Conservation (phyloP, 139 green algal genomes). For the Pseudopediastrum boryanum region DNA sequence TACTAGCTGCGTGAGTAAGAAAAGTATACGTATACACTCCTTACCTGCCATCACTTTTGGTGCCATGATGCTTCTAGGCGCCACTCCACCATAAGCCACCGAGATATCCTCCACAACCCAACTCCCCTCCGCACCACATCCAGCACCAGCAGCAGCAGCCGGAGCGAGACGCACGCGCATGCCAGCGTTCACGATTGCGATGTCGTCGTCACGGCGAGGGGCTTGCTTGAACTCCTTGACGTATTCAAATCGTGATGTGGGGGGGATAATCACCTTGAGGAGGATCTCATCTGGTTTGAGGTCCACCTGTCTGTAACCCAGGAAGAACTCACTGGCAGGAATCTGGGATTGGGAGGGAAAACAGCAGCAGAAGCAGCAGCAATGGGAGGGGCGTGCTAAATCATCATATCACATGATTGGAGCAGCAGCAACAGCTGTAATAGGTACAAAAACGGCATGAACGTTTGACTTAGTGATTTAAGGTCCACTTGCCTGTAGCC, state of each 20-base stretch:
- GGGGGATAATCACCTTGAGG: slow-evolving; percentile 73
- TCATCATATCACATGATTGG: too few relatives aligned
- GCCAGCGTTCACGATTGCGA: slow-evolving; percentile 95
- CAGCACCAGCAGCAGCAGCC: slow-evolving; percentile 24
- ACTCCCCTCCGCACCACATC: background rate
- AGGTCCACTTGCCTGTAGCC: slow-evolving; percentile 90
- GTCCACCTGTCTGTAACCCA: slow-evolving; percentile 88
- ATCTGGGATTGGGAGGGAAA: too few relatives aligned
- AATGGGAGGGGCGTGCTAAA: too few relatives aligned
- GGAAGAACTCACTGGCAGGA: slow-evolving; percentile 84
- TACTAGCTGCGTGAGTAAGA: too few relatives aligned
- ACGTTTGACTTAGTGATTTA: too few relatives aligned
- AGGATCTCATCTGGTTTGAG: slow-evolving; percentile 85
- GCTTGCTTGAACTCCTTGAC: slow-evolving; percentile 96
- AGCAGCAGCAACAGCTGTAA: too few relatives aligned
- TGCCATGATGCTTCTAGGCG: slow-evolving; percentile 74
- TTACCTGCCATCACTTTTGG: slow-evolving; percentile 41
- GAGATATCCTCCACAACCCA: slow-evolving; percentile 70
- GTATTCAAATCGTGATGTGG: slow-evolving; percentile 81
- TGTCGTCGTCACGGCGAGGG: slow-evolving; percentile 95
- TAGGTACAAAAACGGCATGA: too few relatives aligned
- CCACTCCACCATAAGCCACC: slow-evolving; percentile 91
- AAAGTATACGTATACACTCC: too few relatives aligned
- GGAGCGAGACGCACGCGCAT: slow-evolving; percentile 73
- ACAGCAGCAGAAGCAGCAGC: too few relatives aligned